phyloP scores from a whole-genome alignment of 2,329 filamentous ascomycete species.

The Fusarium neocosmosporiellum region DNA sequence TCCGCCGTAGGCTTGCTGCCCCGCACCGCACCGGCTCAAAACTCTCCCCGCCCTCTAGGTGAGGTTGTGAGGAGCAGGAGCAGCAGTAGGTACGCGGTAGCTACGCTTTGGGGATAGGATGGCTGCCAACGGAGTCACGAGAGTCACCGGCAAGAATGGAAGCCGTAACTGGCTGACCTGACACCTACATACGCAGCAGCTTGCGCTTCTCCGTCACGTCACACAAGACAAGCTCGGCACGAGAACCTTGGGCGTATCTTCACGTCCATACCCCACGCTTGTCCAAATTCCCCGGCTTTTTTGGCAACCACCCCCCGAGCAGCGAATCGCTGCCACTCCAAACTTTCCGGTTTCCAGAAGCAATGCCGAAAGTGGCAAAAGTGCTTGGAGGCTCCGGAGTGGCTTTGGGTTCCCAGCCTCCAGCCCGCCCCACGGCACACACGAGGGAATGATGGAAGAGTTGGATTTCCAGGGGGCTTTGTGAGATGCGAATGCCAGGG shows the following conservation, averaged over 20 bases:
- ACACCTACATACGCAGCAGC: not conserved
- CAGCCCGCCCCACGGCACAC: constrained; percentile 7
- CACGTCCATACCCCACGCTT: not conserved
- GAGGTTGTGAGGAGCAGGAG: constrained; percentile 10
- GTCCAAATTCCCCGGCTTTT: constrained; percentile 13
- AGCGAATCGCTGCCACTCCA: constrained; percentile 19
- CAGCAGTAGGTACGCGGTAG: constrained; percentile 13
- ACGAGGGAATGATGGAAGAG: constrained; percentile 29
- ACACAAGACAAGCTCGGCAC: not conserved
- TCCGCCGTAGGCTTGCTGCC: constrained; percentile 29
- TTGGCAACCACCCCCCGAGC: constrained; percentile 3
- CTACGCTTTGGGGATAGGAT: constrained; percentile 37
- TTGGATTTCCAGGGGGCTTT: constrained; percentile 15
- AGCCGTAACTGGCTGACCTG: constrained; percentile 8
- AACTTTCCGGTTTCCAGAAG: constrained; percentile 29
- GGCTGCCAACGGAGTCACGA: constrained; percentile 7
- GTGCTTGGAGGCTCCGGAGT: constrained; percentile 13
- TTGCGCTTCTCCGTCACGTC: not conserved
- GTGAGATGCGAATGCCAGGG: constrained; percentile 18
- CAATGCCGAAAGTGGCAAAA: constrained; percentile 30
- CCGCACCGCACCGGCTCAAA: constrained; percentile 27
- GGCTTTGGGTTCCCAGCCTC: constrained; percentile 8
- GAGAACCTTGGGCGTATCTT: not conserved
- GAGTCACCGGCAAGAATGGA: constrained; percentile 19
- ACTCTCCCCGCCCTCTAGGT: constrained; percentile 31